Base-by-base conservation (phyloP, 208 protist genomes). In the Naegleria fowleri region DNA sequence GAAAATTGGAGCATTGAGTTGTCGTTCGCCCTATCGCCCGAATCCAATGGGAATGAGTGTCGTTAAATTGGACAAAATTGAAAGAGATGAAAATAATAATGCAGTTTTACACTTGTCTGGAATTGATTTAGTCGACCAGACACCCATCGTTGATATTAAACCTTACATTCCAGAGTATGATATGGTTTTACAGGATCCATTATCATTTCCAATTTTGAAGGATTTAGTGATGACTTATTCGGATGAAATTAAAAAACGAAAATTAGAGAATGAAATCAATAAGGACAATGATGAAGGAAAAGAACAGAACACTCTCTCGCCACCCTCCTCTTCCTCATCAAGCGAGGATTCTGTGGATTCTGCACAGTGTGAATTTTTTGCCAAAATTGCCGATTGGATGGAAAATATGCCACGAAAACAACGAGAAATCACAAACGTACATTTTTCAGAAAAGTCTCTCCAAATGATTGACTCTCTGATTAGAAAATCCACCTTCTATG, bases 101-200 rank as follows among this genome's bases (percentile, higher is more conserved):
- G 40, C 83, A 29, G 29, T 87, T 87, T 51, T 95, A 16, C 91
- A 93, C 40, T 36, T 95, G 16, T 76, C 86, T 13, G 94, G 94
- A n/a, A 41, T 95, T 22, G 94, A 95, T 51, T 89, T 96, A 15
- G 90, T 95, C 40, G 91, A 96, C 86, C 91, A 92, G 43, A 96
- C 95, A 51, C 94, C 94, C 36, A 91, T 96, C 36, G 52, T 96
- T 19, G 95, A 96, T 90, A 92, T 96, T 89, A 96, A 96, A 92
- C 95, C 95, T 0, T 96, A 96, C 51, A 83, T 92, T 96, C 25
- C 90, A 90, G 13, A 41, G 59, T 83, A 90, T 90, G 76, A 85
- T 83, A 90, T 90, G 15, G 19, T 87, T 51, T 16, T 43, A 43
- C 19, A 86, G 22, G 16, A 36, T 51, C 25, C 51, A 22, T 29